Evolutionary conservation across 2,329 filamentous ascomycete species (phyloP).

Genomic region (Aspergillus pseudoglaucus): DNA sequence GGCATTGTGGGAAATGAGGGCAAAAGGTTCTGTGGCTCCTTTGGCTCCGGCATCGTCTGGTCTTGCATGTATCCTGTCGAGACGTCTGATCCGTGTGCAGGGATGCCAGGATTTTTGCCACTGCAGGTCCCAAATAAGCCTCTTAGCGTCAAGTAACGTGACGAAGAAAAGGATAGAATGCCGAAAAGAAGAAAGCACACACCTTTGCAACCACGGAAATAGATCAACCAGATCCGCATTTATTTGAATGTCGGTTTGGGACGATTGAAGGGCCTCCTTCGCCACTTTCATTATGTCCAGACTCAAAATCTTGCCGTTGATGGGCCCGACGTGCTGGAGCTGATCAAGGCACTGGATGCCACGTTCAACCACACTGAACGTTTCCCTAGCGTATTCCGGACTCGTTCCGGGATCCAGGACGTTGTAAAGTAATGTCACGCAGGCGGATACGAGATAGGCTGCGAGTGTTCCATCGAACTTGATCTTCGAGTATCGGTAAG

Average conservation of each 20-base stretch:
- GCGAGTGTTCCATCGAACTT: constrained; percentile 4
- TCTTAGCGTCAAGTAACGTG: no score
- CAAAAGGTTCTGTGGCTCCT: not conserved
- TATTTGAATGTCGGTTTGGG: not conserved
- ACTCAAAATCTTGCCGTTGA: constrained; percentile 8
- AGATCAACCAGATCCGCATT: constrained; percentile 6
- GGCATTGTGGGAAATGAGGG: not conserved
- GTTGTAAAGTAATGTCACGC: constrained; percentile 8
- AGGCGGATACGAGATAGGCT: constrained; percentile 7
- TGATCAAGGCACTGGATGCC: constrained; percentile 11
- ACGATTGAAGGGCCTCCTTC: constrained; percentile 7
- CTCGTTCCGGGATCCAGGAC: constrained; percentile 5
- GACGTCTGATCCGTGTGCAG: not conserved
- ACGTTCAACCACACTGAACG: constrained; percentile 7
- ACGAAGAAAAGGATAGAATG: no score
- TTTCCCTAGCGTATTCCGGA: constrained; percentile 5
- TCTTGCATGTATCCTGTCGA: not conserved
- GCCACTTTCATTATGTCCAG: constrained; percentile 12
- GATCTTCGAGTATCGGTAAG: not conserved
- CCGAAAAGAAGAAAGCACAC: no score
- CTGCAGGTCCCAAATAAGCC: not conserved
- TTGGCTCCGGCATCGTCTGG: not conserved
- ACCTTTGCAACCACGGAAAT: constrained; percentile 11
- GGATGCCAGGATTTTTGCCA: not conserved
- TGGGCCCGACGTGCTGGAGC: constrained; percentile 9